Evolutionary conservation across 2,329 filamentous ascomycete genomes (phyloP), one percentile per base, ranked within the genome.

Genomic region (Erysiphe pulchra): DNA sequence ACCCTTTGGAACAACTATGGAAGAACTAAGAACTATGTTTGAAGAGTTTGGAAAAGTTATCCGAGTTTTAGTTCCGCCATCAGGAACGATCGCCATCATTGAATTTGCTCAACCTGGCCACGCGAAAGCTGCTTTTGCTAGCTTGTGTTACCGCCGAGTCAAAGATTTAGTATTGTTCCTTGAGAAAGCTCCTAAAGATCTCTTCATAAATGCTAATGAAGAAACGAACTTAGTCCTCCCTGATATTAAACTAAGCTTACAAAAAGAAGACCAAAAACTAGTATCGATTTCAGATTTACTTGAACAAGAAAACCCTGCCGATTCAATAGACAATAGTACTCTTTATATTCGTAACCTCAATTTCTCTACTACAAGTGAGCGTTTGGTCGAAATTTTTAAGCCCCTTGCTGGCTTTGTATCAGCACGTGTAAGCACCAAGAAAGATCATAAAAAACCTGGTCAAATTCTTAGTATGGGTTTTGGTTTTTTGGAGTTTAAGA

Each of bases 391-490:
- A 55, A 70, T 75, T 20, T 95, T 95, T 64, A 70, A 73, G 50
- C 70, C 81, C 46, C 66, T 95, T 46, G 80, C 85, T 54, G 90
- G 90, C 45, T 95, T 95, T 62, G 67, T 90, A 51, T 84, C 81
- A 47, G 87, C 85, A 28, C 73, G 75, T 51, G 85, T 98, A 52
- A 94, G 94, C 65, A 94, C 84, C 20, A 93, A 92, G 64, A 73
- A 76, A 36, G 85, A 98, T 58, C 73, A 85, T n/a, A 94, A 93
- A 66, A 81, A 80, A 57, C 77, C 82, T 16, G 83, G 81, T 9
- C 79, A 92, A 61, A 71, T 80, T 4, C 73, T 98, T 46, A 94
- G 86, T 59, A 94, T 95, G 86, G 90, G 90, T 34, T 98, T 92
- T 59, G 90, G 86, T 40, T 98, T 98, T 60, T 73, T 85, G 48